These are phyloP conservation scores for Ceratocystis alfenasii DNA, from an alignment of 2,329 filamentous ascomycete genomes.

Conservation along the genomic window DNA sequence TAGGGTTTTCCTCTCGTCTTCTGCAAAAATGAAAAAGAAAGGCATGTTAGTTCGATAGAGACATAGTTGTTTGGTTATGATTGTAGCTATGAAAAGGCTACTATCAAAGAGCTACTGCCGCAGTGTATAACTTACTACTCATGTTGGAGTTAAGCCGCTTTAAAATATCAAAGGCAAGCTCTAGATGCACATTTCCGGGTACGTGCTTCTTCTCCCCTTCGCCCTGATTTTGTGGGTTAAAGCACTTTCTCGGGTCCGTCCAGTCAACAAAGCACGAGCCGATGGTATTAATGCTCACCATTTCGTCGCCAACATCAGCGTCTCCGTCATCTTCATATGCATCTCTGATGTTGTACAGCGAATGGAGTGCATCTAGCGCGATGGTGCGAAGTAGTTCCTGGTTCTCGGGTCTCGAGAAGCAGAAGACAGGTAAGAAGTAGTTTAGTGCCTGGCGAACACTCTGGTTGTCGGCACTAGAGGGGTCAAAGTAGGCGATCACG, in stretches of 20 bases:
- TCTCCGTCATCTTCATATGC: conserved; percentile 64
- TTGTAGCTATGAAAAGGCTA: not conserved
- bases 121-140: conserved; percentile 44
- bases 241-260: conserved; percentile 83
- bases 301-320: conserved; percentile 60
- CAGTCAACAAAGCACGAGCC: conserved; percentile 81
- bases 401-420: conserved; percentile 71
- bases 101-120: not conserved
- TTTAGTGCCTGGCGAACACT: conserved; percentile 74
- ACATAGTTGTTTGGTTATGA: too few relatives aligned
- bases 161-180: conserved; percentile 64
- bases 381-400: conserved; percentile 69
- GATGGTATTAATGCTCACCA: conserved; percentile 67
- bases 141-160: conserved; percentile 57
- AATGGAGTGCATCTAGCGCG: conserved; percentile 60
- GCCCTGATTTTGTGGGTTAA: conserved; percentile 35
- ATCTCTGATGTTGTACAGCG: conserved; percentile 60
- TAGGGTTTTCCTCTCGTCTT: conserved; percentile 76
- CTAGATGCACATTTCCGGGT: conserved; percentile 67
- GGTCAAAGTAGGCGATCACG: conserved; percentile 80
- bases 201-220: conserved; percentile 52
- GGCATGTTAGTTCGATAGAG: conserved; percentile 26
- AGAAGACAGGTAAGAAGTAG: conserved; percentile 92
- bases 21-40: conserved; percentile 31
- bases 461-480: conserved; percentile 66